Evolutionary conservation across 768 basidiomycete genomes (phyloP).

Genomic region (Krasilnikovozyma curviuscula): DNA sequence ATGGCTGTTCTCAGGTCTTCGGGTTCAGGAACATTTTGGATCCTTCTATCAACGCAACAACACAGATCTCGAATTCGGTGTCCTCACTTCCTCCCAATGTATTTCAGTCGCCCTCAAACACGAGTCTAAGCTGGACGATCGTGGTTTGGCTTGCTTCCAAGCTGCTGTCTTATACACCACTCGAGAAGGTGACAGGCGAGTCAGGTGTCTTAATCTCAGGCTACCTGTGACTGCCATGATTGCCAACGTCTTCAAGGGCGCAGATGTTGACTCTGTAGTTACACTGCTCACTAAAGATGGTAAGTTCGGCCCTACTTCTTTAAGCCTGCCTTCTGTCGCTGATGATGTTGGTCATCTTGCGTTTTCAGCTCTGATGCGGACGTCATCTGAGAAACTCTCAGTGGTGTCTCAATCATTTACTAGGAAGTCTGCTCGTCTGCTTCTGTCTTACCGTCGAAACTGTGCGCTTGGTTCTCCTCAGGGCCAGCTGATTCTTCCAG

Average conservation of each 20-base stretch:
- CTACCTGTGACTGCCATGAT: conserved; percentile 61
- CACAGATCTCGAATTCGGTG: conserved; percentile 59
- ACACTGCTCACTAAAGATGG: conserved; percentile 58
- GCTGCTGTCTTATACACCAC: conserved; percentile 76
- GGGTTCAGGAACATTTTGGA: conserved; percentile 38
- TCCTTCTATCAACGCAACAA: conserved; percentile 30
- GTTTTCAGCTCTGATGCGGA: conserved; percentile 45
- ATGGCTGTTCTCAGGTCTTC: conserved; percentile 17
- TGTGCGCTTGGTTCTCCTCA: conserved; percentile 61
- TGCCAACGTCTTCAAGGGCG: conserved; percentile 76
- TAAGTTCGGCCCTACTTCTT: conserved; percentile 24
- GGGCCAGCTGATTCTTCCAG: conserved; percentile 81
- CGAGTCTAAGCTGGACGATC: conserved; percentile 41
- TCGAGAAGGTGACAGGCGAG: conserved; percentile 52
- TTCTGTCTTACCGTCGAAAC: conserved; percentile 69
- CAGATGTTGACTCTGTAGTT: conserved; percentile 71
- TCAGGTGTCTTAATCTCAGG: conserved; percentile 69
- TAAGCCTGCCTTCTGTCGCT: not conserved
- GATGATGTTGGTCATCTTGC: not conserved
- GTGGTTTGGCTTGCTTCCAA: conserved; percentile 59
- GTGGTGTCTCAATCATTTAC: conserved; percentile 70
- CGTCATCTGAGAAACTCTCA: conserved; percentile 41
- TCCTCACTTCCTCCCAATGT: conserved; percentile 62
- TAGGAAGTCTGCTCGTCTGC: conserved; percentile 57
- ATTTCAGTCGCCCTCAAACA: conserved; percentile 59